A percentile compares a stretch with the other conserved stretches of the same genome.
Conservation (phyloP, 345 rosid species). For the Limnanthes douglasii region DNA sequence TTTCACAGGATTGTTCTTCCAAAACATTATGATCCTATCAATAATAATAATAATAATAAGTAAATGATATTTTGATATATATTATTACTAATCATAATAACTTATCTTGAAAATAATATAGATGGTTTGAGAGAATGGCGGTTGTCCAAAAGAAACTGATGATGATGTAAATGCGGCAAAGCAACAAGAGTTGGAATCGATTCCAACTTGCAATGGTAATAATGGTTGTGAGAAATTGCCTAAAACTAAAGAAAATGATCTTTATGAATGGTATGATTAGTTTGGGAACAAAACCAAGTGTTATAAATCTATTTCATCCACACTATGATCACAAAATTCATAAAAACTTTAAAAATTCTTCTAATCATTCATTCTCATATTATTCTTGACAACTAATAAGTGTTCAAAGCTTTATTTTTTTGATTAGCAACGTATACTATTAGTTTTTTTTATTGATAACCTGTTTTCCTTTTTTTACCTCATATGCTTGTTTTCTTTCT, state of each 20-base stretch:
- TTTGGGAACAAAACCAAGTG: too few species aligned
- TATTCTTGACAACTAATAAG: too few species aligned
- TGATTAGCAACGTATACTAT: too few species aligned
- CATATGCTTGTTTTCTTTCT: too few species aligned
- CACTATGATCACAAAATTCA: neutral
- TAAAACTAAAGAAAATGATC: slow-evolving; percentile 23
- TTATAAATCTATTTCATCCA: neutral
- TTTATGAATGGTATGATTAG: slow-evolving; percentile 27
- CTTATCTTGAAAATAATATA: too few species aligned
- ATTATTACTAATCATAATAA: too few species aligned
- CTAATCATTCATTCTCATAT: neutral
- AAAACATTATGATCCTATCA: too few species aligned
- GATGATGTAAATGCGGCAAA: slow-evolving; percentile 11
- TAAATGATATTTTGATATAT: too few species aligned
- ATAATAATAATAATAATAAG: too few species aligned
- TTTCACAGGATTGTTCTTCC: too few species aligned
- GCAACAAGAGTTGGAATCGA: slow-evolving; percentile 11
- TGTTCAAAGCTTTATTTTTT: too few species aligned
- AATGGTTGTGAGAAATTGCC: slow-evolving; percentile 19
- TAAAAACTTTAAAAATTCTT: neutral
- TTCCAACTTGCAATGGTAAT: slow-evolving; percentile 10
- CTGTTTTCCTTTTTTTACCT: too few species aligned
- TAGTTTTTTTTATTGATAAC: neutral
- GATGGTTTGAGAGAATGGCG: slow-evolving; percentile 10
- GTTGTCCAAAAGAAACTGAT: slow-evolving; percentile 3